Percentiles rank a stretch among this genome's conserved stretches.
phyloP scores from a whole-genome alignment of 192 early-diverging fungal species.

The Coemansia reversa region DNA sequence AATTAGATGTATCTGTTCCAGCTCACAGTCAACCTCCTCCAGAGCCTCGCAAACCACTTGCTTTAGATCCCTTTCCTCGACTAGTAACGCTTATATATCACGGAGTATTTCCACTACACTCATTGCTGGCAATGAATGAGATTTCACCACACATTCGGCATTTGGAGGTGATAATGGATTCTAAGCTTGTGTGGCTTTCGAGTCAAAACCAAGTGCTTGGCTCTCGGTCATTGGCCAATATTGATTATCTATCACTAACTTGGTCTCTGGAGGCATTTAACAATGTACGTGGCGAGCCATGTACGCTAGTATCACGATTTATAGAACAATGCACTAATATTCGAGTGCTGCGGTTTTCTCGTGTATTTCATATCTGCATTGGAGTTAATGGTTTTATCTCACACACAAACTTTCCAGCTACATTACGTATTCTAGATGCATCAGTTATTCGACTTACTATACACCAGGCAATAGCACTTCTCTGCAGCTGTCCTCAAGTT shows the following conservation, averaged over 20 bases:
- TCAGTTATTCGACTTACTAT: neutral
- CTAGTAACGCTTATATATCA: neutral
- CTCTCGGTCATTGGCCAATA: neutral
- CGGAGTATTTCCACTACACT: neutral
- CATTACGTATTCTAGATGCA: neutral
- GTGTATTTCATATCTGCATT: neutral
- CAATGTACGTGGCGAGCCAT: neutral
- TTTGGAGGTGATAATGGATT: neutral
- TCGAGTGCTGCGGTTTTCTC: neutral
- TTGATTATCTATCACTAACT: neutral
- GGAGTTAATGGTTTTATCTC: neutral
- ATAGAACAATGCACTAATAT: neutral
- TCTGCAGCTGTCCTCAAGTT: neutral
- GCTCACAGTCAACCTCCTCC: neutral
- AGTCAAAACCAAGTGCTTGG: neutral
- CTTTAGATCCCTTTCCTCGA: neutral
- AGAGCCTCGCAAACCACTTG: neutral
- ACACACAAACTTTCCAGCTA: neutral
- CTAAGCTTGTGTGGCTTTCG: neutral
- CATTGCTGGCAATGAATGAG: neutral
- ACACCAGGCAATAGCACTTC: neutral
- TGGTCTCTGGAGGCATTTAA: neutral
- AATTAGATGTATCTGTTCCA: neutral
- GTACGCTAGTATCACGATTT: neutral
- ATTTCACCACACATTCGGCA: neutral